Base-by-base conservation (phyloP, 2,329 filamentous ascomycete species). In the Incumbomyces lentus region DNA sequence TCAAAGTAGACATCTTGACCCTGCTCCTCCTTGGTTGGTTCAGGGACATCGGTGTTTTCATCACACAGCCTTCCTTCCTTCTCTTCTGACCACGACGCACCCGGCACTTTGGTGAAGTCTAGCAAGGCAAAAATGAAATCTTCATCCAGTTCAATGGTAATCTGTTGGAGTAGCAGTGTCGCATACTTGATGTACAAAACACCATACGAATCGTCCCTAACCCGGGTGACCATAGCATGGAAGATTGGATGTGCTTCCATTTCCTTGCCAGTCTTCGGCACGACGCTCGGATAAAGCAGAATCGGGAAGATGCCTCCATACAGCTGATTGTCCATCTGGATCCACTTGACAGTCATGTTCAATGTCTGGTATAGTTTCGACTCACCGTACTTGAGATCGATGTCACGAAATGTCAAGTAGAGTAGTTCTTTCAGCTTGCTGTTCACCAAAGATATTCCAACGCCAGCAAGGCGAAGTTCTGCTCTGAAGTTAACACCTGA, bases 181-280 rank as follows among this genome's bases (percentile, higher is more conserved):
- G 92, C 90, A 64, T 98, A 98, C 65, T 98, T 98, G 74, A 98
- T 89, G 66, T 98, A 98, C 8, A 95, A 71, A 17, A 98, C 92
- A 58, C 92, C 92, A 60, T 96, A 98, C 1, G 89, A 95, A 60
- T 98, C 90, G 59, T 98, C 92, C 69, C 98, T 98, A 63, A 98
- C 90, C 26, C 88, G 78, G 10, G 90, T 95, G 46, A 95, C 74
- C 74, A 89, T 90, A 12, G 82, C 81, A 59, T 95, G 89, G 61
- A 98, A 78, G 45, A 93, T 96, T 0, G 92, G 92, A 66, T 96
- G 92, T 1, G 89, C 84, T 54, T 96, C 92, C 62, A 95, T 92
- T 64, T 98, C 92, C 60, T 92, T 89, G 31, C 87, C 88, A 54
- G 88, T 92, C 74, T 96, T 96, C 0, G 92, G 90, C 13, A 98